Evolutionary conservation across 2,329 filamentous ascomycete genomes (phyloP).

Genomic region (Monilinia polystroma): DNA sequence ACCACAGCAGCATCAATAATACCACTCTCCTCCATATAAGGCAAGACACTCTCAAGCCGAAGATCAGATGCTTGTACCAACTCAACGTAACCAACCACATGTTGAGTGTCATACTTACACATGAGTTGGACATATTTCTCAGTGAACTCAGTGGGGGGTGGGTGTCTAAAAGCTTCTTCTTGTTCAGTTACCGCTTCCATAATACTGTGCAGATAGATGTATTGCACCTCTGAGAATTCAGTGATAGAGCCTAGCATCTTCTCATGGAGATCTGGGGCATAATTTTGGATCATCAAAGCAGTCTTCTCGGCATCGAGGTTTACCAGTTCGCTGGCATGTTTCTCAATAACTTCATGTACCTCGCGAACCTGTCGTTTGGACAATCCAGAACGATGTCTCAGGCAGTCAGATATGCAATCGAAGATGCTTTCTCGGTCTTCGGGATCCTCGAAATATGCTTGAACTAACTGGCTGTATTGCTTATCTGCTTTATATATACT

Average conservation of each 20-base stretch:
- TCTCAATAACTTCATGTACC: constrained; percentile 61
- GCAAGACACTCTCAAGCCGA: constrained; percentile 74
- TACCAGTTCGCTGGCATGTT: constrained; percentile 57
- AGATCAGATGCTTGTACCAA: constrained; percentile 74
- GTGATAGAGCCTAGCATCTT: constrained; percentile 54
- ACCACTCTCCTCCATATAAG: constrained; percentile 83
- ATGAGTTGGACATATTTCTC: constrained; percentile 89
- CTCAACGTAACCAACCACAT: constrained; percentile 83
- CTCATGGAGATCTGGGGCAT: constrained; percentile 55
- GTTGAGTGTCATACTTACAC: constrained; percentile 78
- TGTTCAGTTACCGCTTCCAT: constrained; percentile 59
- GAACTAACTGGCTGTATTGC: constrained; percentile 74
- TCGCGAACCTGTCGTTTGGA: constrained; percentile 70
- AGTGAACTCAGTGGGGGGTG: constrained; percentile 59
- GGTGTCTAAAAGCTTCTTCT: constrained; percentile 41
- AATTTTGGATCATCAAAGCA: constrained; percentile 56
- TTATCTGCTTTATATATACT: constrained; percentile 78
- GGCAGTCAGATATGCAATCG: constrained; percentile 71
- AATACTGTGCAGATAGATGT: constrained; percentile 65
- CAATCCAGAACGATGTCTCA: constrained; percentile 63
- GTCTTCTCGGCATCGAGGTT: constrained; percentile 56
- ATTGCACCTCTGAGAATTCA: constrained; percentile 57
- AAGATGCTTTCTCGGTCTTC: constrained; percentile 76
- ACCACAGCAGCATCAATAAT: constrained; percentile 92
- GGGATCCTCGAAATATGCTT: constrained; percentile 81